Evolutionary conservation across 495 filamentous ascomycete genomes (phyloP), one percentile per base, ranked within the genome.

Genomic region (Neurospora cerealis): DNA sequence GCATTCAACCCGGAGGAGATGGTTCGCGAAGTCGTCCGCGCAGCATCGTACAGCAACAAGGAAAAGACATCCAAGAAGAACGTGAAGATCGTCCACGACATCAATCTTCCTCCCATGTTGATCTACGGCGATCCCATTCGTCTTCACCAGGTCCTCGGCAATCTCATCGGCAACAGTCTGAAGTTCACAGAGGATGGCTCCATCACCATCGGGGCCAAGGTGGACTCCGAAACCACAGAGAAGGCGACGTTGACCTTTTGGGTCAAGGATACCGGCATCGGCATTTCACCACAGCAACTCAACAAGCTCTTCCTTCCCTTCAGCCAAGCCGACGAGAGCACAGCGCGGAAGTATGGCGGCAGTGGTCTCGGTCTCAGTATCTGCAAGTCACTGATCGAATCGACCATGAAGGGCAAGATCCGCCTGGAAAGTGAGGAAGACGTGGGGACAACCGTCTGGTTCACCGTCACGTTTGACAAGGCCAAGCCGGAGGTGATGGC

Each of bases 321-420:
- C 80, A 93, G 92, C 72, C 94, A 97, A 81, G 93, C 93, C 3
- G 94, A 97, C 82, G 90, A 88, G 69, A 94, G 92, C 69, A 96
- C 93, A 2, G 93, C 94, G 66, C 85, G 94, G 42, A 95, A 93
- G 73, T 97, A 96, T 74, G 94, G 94, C 70, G 94, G 94, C 46
- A 96, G 93, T 79, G 94, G 94, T 28, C 90, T 97, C 9, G 94
- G 94, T 2, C 84, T 97, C 60, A 94, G 92, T 78, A 97, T 97
- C 75, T 97, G 94, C 87, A 97, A 97, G 81, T 94, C 95, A 1
- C 89, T 97, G 70, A 94, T 97, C 73, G 93, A 96, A 82, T 93
- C 93, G 71, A 95, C 96, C 76, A 92, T 97, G 84, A 89, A 91
- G 19, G 94, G 94, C 21, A 90, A 85, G 37, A 96, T 97, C 74